phyloP scores from a whole-genome alignment of 129 eudicot genomes.

The Centrapalus pauciflorus region DNA sequence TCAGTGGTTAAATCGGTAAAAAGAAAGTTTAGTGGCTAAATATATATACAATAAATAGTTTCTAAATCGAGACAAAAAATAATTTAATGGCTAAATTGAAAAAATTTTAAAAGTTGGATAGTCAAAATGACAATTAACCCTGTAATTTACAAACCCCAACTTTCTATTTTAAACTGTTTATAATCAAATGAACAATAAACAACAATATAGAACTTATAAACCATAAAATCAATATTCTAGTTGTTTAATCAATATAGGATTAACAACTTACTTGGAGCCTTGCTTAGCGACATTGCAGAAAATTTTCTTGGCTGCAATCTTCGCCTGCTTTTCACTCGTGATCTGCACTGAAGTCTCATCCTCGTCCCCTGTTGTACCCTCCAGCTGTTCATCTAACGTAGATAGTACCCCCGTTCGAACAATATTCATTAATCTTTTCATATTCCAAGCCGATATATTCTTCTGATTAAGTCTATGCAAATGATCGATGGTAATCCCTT shows the following conservation, averaged over 20 bases:
- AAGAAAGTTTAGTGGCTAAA: too few species aligned
- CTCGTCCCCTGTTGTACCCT: slow-evolving; percentile 40
- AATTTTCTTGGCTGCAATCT: slow-evolving; percentile 77
- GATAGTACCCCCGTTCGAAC: slow-evolving; percentile 63
- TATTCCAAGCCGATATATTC: slow-evolving; percentile 87
- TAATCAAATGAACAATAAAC: too few species aligned
- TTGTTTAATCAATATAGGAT: too few species aligned
- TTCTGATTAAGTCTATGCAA: slow-evolving; percentile 68
- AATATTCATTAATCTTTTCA: slow-evolving; percentile 76
- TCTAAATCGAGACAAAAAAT: too few species aligned
- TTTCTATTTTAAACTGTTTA: too few species aligned
- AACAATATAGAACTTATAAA: neutral
- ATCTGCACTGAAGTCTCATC: slow-evolving; percentile 68
- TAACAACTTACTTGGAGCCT: slow-evolving; percentile 62
- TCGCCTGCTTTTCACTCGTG: slow-evolving; percentile 75
- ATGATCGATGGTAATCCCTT: slow-evolving; percentile 62
- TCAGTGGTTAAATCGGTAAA: too few species aligned
- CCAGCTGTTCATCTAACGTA: slow-evolving; percentile 66
- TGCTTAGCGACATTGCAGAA: slow-evolving; percentile 73
- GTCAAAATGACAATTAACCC: too few species aligned
- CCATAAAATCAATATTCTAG: neutral
- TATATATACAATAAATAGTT: too few species aligned
- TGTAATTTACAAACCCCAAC: too few species aligned
- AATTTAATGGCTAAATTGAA: too few species aligned
- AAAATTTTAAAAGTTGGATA: too few species aligned